A percentile compares a stretch with the other conserved stretches of the same genome.
Evolutionary conservation across 306 rosid genomes (phyloP).

Genomic region (Hippophae gyantsensis): DNA sequence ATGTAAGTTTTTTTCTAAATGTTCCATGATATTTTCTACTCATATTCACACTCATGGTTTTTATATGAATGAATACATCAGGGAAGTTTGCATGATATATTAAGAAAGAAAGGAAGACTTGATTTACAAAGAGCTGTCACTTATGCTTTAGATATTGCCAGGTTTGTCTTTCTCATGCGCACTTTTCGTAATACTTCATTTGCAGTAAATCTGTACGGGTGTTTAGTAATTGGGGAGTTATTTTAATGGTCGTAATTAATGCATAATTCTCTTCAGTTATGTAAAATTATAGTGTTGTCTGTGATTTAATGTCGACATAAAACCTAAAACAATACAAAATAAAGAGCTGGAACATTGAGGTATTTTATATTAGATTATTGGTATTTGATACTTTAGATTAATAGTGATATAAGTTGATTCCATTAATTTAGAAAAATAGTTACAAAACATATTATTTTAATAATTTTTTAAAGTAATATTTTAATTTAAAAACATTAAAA

Average conservation of each 20-base stretch:
- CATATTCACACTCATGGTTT: neutral
- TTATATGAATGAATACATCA: neutral
- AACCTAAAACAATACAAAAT: neutral
- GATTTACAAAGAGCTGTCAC: slow-evolving; percentile 13
- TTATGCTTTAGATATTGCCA: slow-evolving; percentile 26
- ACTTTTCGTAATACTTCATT: neutral
- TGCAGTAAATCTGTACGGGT: neutral
- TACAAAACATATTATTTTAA: no score
- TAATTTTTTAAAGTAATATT: no score
- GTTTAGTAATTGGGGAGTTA: neutral
- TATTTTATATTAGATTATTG: no score
- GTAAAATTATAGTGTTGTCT: neutral
- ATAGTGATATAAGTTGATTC: no score
- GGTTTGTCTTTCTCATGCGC: neutral
- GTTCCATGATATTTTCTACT: neutral
- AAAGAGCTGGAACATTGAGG: no score
- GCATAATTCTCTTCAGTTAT: neutral
- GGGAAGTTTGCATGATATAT: slow-evolving; percentile 31
- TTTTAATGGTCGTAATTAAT: neutral
- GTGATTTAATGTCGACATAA: neutral
- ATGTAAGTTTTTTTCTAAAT: slow-evolving; percentile 3
- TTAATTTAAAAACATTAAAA: no score
- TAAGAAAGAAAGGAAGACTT: slow-evolving; percentile 23
- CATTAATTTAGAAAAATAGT: no score
- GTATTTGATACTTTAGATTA: no score